A percentile compares a stretch with the other conserved stretches of the same genome.
These are phyloP conservation scores for Zygosaccharomyces bisporus DNA, from an alignment of 805 yeast species.

Conservation along the genomic window DNA sequence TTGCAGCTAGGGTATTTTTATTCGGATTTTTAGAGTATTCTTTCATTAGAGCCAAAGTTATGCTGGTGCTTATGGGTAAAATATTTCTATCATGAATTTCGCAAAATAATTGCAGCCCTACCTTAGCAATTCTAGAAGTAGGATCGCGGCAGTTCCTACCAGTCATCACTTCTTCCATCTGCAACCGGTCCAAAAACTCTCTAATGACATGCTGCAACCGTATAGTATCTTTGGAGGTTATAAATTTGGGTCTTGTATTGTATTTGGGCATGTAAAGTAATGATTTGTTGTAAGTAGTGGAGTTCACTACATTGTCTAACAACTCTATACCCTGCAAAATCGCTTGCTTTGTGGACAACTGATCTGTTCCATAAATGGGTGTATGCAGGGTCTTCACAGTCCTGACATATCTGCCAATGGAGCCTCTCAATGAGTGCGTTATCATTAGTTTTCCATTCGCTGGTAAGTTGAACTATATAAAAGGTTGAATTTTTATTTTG, in stretches of 20 bases:
- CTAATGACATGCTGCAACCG: constrained; percentile 20
- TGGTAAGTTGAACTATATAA: neutral
- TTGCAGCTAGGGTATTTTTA: constrained; percentile 17
- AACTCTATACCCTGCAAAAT: constrained; percentile 19
- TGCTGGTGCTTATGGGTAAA: constrained; percentile 21
- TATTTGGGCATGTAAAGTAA: constrained; percentile 27
- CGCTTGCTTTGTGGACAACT: constrained; percentile 13
- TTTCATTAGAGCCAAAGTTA: constrained; percentile 19
- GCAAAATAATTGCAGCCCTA: constrained; percentile 29
- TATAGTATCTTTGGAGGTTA: constrained; percentile 23
- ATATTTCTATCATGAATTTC: constrained; percentile 21
- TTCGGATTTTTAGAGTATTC: constrained; percentile 20
- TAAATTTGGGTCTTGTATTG: constrained; percentile 22
- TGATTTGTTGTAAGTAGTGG: constrained; percentile 23
- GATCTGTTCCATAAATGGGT: constrained; percentile 22
- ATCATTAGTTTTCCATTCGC: constrained; percentile 1
- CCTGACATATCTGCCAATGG: constrained; percentile 6
- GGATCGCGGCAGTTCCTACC: constrained; percentile 9
- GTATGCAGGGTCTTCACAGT: constrained; percentile 30
- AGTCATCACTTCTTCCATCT: constrained; percentile 18
- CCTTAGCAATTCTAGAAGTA: constrained; percentile 21
- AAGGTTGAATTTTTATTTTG: neutral
- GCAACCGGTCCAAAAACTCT: constrained; percentile 23
- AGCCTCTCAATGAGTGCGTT: neutral
- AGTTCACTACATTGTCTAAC: constrained; percentile 22